phyloP scores from a whole-genome alignment of 2,329 filamentous ascomycete genomes.

The Sporothrix humicola region DNA sequence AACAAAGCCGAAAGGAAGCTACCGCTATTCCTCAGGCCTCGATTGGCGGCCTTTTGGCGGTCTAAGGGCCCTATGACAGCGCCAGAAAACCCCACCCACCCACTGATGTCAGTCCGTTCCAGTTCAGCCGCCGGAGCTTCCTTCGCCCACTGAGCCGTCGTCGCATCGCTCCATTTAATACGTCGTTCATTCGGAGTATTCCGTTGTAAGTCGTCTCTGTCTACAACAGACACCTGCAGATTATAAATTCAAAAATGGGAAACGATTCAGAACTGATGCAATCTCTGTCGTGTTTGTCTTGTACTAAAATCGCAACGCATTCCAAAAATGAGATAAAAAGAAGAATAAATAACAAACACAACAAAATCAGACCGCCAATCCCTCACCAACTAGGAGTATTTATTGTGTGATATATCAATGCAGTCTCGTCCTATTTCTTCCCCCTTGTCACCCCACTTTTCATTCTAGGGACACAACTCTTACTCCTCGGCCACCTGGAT shows the following conservation, averaged over 20 bases:
- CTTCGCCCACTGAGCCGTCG: background rate
- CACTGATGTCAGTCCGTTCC: conserved; percentile 22
- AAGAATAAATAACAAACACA: background rate
- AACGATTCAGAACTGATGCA: background rate
- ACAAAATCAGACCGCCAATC: background rate
- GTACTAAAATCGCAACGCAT: conserved; percentile 7
- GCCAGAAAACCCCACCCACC: background rate
- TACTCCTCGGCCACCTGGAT: conserved; percentile 74
- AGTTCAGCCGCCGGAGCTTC: conserved; percentile 12
- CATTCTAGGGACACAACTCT: background rate
- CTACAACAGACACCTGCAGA: background rate
- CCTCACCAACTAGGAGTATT: conserved; percentile 9
- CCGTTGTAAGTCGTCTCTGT: background rate
- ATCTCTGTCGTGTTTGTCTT: background rate
- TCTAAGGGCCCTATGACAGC: background rate
- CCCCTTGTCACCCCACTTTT: background rate
- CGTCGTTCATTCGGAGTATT: background rate
- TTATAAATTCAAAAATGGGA: background rate
- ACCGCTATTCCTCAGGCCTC: conserved; percentile 20
- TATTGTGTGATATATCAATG: conserved; percentile 9
- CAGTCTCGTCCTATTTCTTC: background rate
- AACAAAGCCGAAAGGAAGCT: conserved; percentile 22
- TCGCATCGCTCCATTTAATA: background rate
- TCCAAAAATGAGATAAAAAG: background rate
- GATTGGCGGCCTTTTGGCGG: background rate